Percentiles rank a stretch among this genome's conserved stretches.
phyloP scores from a whole-genome alignment of 176 grass and related monocot species.

The Musa acuminata region DNA sequence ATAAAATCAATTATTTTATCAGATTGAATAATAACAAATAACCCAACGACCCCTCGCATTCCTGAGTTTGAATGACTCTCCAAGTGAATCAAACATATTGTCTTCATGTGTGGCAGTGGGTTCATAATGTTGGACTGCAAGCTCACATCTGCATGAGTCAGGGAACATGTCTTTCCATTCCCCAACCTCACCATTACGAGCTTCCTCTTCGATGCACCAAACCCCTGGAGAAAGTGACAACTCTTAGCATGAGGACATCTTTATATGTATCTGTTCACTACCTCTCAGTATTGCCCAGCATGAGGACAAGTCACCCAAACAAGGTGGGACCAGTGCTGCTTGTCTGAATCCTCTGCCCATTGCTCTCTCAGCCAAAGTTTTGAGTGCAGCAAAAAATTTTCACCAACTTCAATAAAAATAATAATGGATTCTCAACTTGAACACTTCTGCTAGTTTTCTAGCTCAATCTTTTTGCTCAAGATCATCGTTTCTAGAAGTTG shows the following conservation, averaged over 20 bases:
- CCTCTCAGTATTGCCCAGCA: no score
- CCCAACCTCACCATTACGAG: background rate
- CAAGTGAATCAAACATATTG: background rate
- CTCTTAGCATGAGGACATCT: no score
- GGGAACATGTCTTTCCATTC: background rate
- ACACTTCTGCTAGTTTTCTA: background rate
- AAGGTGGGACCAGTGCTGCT: no score
- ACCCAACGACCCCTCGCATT: no score
- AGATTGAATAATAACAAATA: no score
- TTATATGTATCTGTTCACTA: no score
- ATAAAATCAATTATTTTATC: no score
- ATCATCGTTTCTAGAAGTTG: background rate
- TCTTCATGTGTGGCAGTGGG: background rate
- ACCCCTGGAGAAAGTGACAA: background rate
- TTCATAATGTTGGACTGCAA: background rate
- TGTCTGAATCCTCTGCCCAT: background rate
- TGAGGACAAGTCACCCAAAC: no score
- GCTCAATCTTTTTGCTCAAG: background rate
- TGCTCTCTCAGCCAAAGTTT: background rate
- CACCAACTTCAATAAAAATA: background rate
- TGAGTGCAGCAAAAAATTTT: background rate
- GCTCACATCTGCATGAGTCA: conserved; percentile 1
- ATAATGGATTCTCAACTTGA: background rate
- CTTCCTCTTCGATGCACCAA: background rate
- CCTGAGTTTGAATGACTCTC: no score